Evolutionary conservation across 345 rosid genomes (phyloP).

Genomic region (Hypericum androsaemum): DNA sequence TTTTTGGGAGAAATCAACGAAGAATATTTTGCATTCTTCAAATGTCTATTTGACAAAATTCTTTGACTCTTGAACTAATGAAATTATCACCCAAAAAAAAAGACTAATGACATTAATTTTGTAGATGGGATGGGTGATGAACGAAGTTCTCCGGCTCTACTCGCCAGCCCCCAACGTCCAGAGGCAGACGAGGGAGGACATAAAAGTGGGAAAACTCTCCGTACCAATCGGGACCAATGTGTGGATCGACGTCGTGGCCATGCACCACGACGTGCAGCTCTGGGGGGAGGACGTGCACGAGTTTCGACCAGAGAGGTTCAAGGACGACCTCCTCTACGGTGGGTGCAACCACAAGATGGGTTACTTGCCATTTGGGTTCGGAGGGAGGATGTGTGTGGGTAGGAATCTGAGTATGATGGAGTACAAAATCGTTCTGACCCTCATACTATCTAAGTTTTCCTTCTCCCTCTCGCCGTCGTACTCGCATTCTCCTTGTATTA

Average conservation of each 20-base stretch:
- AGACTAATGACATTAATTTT: not conserved
- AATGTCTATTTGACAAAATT: no score
- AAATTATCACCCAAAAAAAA: no score
- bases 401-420: constrained; percentile 64
- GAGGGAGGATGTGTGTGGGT: constrained; percentile 92
- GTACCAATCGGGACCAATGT: constrained; percentile 69
- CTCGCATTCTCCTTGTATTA: constrained; percentile 49
- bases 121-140: constrained; percentile 94
- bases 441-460: constrained; percentile 56
- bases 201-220: constrained; percentile 29
- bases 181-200: constrained; percentile 61
- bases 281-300: constrained; percentile 77
- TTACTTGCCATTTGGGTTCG: constrained; percentile 85
- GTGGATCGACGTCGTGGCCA: constrained; percentile 80
- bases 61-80: no score
- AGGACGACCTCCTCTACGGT: constrained; percentile 36
- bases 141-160: constrained; percentile 65
- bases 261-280: constrained; percentile 67
- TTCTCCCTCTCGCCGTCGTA: constrained; percentile 55
- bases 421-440: constrained; percentile 59
- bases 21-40: no score
- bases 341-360: constrained; percentile 91
- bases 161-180: constrained; percentile 80
- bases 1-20: no score
- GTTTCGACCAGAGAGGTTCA: constrained; percentile 82